These are phyloP conservation scores for Singerocomus inundabilis DNA, from an alignment of 1,284 basidiomycete genomes.

Conservation along the genomic window DNA sequence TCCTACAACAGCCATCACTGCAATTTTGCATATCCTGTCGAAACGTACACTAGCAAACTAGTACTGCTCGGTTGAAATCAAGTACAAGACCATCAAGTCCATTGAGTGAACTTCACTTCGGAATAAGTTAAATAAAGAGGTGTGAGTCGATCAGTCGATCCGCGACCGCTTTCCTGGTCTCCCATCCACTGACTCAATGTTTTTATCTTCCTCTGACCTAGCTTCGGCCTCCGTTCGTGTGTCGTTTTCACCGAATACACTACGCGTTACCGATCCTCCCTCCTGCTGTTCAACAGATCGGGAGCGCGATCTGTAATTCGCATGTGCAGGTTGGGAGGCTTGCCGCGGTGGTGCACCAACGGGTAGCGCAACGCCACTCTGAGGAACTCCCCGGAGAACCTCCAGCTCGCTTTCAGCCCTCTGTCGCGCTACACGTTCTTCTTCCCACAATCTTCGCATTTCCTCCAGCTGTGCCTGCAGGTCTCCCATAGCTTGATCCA, in stretches of 20 bases:
- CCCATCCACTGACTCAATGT: slow-evolving; percentile 16
- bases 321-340: slow-evolving; percentile 13
- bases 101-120: not conserved
- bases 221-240: slow-evolving; percentile 20
- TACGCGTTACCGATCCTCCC: slow-evolving; percentile 11
- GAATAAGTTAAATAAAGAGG: slow-evolving; percentile 23
- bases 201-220: slow-evolving; percentile 17
- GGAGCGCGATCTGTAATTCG: slow-evolving; percentile 25
- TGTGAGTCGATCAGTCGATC: slow-evolving; percentile 19
- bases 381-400: slow-evolving; percentile 40
- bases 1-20: no score
- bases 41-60: not conserved
- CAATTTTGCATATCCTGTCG: no score
- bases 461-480: slow-evolving; percentile 78
- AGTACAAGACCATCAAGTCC: slow-evolving; percentile 9
- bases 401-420: slow-evolving; percentile 62
- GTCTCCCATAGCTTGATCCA: slow-evolving; percentile 90
- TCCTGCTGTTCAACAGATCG: slow-evolving; percentile 30
- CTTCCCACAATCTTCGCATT: slow-evolving; percentile 69
- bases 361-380: slow-evolving; percentile 7
- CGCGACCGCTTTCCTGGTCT: slow-evolving; percentile 32
- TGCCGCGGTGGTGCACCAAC: slow-evolving; percentile 12
- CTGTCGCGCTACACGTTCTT: slow-evolving; percentile 58
- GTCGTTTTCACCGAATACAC: slow-evolving; percentile 17
- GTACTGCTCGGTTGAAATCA: not conserved